phyloP scores from a whole-genome alignment of 140 eudicot genomes.

The Bidens hawaiensis region DNA sequence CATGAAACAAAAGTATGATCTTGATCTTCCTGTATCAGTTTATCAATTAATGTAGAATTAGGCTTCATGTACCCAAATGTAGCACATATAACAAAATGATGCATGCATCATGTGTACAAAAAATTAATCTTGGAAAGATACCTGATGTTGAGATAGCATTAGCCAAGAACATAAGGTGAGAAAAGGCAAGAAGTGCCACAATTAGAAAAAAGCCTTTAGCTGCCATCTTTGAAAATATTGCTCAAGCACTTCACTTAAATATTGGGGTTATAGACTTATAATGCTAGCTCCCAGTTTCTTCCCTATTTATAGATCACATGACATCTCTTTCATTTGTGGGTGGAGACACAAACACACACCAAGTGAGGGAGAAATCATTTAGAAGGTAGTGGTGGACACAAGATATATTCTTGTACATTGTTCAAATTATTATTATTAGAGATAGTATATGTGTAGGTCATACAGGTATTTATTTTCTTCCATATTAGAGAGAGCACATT shows the following conservation, averaged over 20 bases:
- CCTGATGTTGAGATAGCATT: slow-evolving; percentile 24
- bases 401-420: slow-evolving; percentile 10
- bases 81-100: slow-evolving; percentile 3
- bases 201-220: slow-evolving; percentile 34
- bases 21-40: too few relatives aligned
- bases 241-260: slow-evolving; percentile 11
- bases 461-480: neutral
- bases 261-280: slow-evolving; percentile 16
- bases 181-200: slow-evolving; percentile 40
- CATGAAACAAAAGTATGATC: too few relatives aligned
- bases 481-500: neutral
- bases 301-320: slow-evolving; percentile 39
- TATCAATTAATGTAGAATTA: slow-evolving; percentile 2
- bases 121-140: slow-evolving; percentile 7
- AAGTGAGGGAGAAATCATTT: slow-evolving; percentile 43
- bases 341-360: slow-evolving; percentile 41
- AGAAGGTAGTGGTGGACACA: slow-evolving; percentile 40
- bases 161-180: slow-evolving; percentile 33
- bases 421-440: neutral
- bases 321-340: slow-evolving; percentile 33
- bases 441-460: neutral
- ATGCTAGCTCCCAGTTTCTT: slow-evolving; percentile 3
- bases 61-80: slow-evolving; percentile 4
- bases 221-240: slow-evolving; percentile 35
- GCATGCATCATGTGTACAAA: neutral